Conservation (phyloP, 2,329 filamentous ascomycete species). For the Dichotomopilus funicola region DNA sequence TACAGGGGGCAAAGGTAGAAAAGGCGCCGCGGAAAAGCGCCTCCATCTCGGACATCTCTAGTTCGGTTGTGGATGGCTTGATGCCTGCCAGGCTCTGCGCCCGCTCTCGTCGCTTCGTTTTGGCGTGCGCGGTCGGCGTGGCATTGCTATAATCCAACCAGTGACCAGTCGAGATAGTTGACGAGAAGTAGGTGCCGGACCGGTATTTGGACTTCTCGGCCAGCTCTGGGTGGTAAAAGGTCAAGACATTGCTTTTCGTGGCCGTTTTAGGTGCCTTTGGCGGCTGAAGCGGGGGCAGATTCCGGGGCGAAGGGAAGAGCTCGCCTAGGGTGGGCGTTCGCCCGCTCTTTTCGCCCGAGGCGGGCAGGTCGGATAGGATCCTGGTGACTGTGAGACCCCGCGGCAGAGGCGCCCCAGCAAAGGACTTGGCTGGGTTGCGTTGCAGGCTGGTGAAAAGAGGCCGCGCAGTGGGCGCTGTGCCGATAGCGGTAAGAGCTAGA, state of each 20-base stretch:
- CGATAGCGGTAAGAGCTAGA: conserved; percentile 69
- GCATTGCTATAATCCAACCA: conserved; percentile 67
- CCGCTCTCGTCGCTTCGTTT: conserved; percentile 63
- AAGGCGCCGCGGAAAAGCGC: conserved; percentile 70
- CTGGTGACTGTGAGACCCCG: conserved; percentile 66
- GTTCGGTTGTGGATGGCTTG: conserved; percentile 49
- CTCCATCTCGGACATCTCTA: conserved; percentile 63
- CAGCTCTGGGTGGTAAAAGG: conserved; percentile 33
- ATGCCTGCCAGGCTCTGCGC: conserved; percentile 59
- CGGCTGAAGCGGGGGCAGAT: conserved; percentile 58
- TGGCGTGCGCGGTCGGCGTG: conserved; percentile 46
- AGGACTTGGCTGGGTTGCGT: conserved; percentile 31
- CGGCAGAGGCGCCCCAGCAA: conserved; percentile 63
- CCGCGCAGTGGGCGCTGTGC: conserved; percentile 65
- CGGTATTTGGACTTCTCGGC: conserved; percentile 49
- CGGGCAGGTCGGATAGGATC: conserved; percentile 44
- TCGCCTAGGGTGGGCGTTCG: conserved; percentile 62
- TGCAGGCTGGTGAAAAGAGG: conserved; percentile 82
- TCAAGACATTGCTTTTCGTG: conserved; percentile 48
- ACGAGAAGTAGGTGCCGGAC: conserved; percentile 57
- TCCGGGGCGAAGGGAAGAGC: conserved; percentile 62
- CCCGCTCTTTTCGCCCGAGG: conserved; percentile 40
- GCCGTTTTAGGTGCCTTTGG: conserved; percentile 66
- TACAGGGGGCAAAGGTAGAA: conserved; percentile 71
- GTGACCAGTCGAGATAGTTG: conserved; percentile 58